These are phyloP conservation scores for Tricholoma sp. DNA, from an alignment of 768 basidiomycete species.

Conservation along the genomic window DNA sequence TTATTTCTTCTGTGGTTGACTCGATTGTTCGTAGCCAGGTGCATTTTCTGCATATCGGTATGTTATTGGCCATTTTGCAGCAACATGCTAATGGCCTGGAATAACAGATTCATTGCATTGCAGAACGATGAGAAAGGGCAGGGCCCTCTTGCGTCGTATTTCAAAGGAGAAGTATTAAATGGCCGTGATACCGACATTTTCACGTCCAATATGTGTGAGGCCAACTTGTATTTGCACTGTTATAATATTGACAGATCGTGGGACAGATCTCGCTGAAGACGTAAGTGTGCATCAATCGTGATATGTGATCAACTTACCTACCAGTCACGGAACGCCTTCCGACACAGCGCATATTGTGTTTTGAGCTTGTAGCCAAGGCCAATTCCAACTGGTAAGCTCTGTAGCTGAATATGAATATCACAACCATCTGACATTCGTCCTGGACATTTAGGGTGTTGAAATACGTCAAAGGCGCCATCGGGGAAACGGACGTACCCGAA, in stretches of 20 bases:
- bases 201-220: slow-evolving; percentile 93
- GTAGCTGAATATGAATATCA: background rate
- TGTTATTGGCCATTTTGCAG: slow-evolving; percentile 7
- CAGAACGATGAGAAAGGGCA: slow-evolving; percentile 78
- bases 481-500: slow-evolving; percentile 93
- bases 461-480: slow-evolving; percentile 92
- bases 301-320: background rate
- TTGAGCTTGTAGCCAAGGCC: slow-evolving; percentile 72
- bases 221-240: background rate
- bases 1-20: background rate
- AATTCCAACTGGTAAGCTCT: slow-evolving; percentile 69
- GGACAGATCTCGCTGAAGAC: slow-evolving; percentile 81
- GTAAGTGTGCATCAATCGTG: slow-evolving; percentile 37
- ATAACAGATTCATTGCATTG: slow-evolving; percentile 70
- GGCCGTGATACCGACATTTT: slow-evolving; percentile 88
- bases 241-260: slow-evolving; percentile 7
- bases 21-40: slow-evolving; percentile 53
- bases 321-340: background rate
- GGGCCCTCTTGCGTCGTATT: slow-evolving; percentile 93
- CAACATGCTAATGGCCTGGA: slow-evolving; percentile 2
- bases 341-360: slow-evolving; percentile 72
- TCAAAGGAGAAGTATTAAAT: slow-evolving; percentile 88
- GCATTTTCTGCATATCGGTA: slow-evolving; percentile 89
- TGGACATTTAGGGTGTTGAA: slow-evolving; percentile 74
- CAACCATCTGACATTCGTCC: slow-evolving; percentile 5